A percentile compares a stretch with the other conserved stretches of the same genome.
These are phyloP conservation scores for Rhizophagus clarus DNA, from an alignment of 192 early-diverging fungal species.

Conservation along the genomic window DNA sequence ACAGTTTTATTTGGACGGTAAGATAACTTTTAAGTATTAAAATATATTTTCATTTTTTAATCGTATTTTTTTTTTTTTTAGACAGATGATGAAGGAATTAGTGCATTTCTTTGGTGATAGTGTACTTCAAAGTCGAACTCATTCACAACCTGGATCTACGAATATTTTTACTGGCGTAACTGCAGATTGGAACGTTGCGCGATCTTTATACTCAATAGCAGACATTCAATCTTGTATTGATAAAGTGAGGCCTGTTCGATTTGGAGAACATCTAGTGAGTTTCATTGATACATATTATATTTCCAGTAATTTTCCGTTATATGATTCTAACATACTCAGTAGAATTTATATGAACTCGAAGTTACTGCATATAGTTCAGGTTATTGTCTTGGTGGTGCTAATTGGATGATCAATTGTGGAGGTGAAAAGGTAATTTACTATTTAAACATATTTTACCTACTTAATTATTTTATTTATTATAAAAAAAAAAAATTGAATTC, in stretches of 20 bases:
- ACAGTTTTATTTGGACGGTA: conserved; percentile 77
- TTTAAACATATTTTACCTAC: background rate
- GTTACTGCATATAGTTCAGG: conserved; percentile 72
- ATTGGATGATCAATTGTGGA: conserved; percentile 73
- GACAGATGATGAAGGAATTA: conserved; percentile 66
- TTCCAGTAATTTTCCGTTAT: conserved; percentile 4
- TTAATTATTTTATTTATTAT: background rate
- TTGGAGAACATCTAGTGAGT: conserved; percentile 55
- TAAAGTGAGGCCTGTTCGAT: conserved; percentile 62
- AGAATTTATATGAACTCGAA: conserved; percentile 43
- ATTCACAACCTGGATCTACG: background rate
- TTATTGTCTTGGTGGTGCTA: conserved; percentile 70
- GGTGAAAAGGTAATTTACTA: conserved; percentile 46
- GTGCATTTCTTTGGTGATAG: conserved; percentile 53
- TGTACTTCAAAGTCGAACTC: background rate
- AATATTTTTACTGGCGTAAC: background rate
- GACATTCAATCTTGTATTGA: conserved; percentile 61
- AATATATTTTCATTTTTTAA: background rate
- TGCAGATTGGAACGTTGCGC: conserved; percentile 17
- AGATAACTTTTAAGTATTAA: background rate
- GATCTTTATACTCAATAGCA: conserved; percentile 32
- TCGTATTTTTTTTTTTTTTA: conserved; percentile 11
- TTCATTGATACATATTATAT: background rate
- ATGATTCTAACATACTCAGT: conserved; percentile 25
- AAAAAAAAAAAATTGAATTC: background rate